Evolutionary conservation across 208 protist genomes (phyloP).

Genomic region (Leishmania aethiopica): DNA sequence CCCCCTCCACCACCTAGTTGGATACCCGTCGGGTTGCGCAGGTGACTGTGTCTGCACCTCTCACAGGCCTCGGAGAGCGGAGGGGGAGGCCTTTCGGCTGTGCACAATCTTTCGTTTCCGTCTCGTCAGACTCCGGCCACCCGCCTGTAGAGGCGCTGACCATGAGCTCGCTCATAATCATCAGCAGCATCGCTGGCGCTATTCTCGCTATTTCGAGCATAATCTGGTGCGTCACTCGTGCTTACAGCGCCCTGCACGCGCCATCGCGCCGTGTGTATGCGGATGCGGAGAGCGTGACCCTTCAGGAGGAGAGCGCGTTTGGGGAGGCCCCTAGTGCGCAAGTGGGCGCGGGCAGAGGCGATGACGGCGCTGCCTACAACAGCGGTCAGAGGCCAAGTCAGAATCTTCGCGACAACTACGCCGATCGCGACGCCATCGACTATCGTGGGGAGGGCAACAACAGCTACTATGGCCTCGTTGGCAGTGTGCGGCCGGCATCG

Average conservation of each 20-base stretch:
- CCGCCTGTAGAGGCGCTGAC: background rate
- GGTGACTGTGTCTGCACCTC: background rate
- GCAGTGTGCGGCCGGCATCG: constrained; percentile 20
- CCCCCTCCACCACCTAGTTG: background rate
- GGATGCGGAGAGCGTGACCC: constrained; percentile 7
- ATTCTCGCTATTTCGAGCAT: background rate
- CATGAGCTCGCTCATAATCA: background rate
- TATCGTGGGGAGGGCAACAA: background rate
- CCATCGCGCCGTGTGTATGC: constrained; percentile 1
- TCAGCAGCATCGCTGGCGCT: background rate
- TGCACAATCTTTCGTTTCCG: background rate
- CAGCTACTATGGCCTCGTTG: background rate
- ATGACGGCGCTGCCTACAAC: background rate
- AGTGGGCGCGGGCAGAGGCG: background rate
- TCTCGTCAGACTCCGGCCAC: background rate
- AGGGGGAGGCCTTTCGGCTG: background rate
- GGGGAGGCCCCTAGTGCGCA: background rate
- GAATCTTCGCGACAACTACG: constrained; percentile 27
- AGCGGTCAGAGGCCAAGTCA: background rate
- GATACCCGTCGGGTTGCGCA: background rate
- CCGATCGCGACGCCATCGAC: constrained; percentile 14
- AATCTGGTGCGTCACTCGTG: background rate
- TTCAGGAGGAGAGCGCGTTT: constrained; percentile 17
- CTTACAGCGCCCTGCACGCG: background rate
- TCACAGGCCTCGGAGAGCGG: background rate